Base-by-base conservation (phyloP, 768 basidiomycete species). In the Amanita polypyramis region DNA sequence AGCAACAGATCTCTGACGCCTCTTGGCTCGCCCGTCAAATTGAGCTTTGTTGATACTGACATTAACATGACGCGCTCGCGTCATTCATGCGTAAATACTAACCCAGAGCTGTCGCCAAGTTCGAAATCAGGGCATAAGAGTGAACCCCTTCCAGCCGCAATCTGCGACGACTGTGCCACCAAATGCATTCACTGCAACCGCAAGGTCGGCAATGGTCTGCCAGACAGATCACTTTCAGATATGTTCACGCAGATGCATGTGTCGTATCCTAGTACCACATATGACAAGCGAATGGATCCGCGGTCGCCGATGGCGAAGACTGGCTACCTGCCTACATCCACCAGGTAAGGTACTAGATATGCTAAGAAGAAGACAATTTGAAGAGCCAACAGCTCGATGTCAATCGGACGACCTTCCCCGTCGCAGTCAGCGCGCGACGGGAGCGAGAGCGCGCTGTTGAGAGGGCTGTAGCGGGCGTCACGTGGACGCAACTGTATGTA, bases 321-420 rank as follows among this genome's bases (percentile, higher is more conserved):
- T 7, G 17, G n/a, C 19, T 15, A 40, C 15, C 25, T 46, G 3
- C 43, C 53, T 30, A 3, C 9, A 33, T 27, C 44, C 20, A 15
- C 45, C 25, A 43, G 19, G 36, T 51, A 43, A 39, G 38, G 32
- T 37, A 2, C 5, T 39, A 17, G 8, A 2, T n/a, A 23, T 32
- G 34, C 5, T 30, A 11, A 42, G 7, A 5, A 27, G 33, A 12
- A 17, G 7, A 23, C 32, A 44, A 37, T 36, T 35, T n/a, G n/a
- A 14, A 45, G 15, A n/a, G 15, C 4, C 15, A 1, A 30, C 38
- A 55, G 52, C 25, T 37, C 45, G 8, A 36, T 39, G 20, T 48
- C 45, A n/a, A 56, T 58, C 32, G 51, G 52, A 14, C 53, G 57
- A 17, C 53, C 53, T 11, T 55, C 57, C 12, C 53, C 55, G 5